A percentile compares a stretch with the other conserved stretches of the same genome.
Conservation (phyloP, 2,329 filamentous ascomycete species). For the Alternaria sp. region DNA sequence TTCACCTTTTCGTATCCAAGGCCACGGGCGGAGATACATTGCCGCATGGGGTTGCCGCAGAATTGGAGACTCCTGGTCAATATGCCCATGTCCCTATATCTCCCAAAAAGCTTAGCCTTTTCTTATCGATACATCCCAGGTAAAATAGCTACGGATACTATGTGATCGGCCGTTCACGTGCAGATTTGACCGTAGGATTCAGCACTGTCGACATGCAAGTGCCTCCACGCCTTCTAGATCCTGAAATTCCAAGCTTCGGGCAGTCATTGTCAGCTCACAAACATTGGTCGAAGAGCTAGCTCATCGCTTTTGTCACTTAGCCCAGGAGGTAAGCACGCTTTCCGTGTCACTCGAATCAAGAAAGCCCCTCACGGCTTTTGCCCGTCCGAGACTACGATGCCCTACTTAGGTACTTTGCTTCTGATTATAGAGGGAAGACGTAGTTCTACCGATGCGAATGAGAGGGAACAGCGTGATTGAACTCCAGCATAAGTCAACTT, state of each 20-base stretch:
- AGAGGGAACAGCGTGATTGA: background rate
- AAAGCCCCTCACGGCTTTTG: background rate
- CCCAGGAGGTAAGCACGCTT: background rate
- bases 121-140: background rate
- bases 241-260: background rate
- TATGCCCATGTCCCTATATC: background rate
- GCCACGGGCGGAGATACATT: background rate
- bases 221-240: background rate
- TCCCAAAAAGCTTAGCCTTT: background rate
- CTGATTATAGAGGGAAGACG: background rate
- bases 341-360: background rate
- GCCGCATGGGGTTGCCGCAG: background rate
- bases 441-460: background rate
- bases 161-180: background rate
- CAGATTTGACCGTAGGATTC: background rate
- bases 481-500: background rate
- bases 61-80: background rate
- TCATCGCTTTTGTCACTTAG: background rate
- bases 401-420: background rate
- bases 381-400: background rate
- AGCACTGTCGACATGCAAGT: background rate
- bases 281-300: background rate
- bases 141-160: background rate
- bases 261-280: background rate
- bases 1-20: background rate